phyloP scores from a whole-genome alignment of 768 basidiomycete genomes.

The Chalciporus sphaerocephalus region DNA sequence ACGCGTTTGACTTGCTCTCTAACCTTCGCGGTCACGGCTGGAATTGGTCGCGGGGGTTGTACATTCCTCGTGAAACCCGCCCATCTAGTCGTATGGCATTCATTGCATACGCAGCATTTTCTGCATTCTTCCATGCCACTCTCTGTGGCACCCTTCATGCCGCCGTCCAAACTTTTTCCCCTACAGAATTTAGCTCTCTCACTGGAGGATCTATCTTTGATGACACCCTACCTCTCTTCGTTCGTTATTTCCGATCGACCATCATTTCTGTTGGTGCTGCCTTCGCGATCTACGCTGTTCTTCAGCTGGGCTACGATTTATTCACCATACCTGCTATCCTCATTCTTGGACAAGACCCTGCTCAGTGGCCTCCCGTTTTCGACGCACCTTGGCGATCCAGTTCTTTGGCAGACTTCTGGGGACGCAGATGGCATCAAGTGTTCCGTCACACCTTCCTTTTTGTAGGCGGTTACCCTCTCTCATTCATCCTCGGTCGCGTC shows the following conservation, averaged over 20 bases:
- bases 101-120: conserved; percentile 23
- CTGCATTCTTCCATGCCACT: conserved; percentile 33
- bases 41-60: conserved; percentile 44
- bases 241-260: conserved; percentile 36
- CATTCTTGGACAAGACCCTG: conserved; percentile 27
- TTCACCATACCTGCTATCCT: conserved; percentile 21
- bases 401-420: conserved; percentile 38
- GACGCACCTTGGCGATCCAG: conserved; percentile 34
- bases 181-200: conserved; percentile 28
- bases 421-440: conserved; percentile 36
- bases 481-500: conserved; percentile 40
- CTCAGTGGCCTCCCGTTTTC: conserved; percentile 33
- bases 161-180: conserved; percentile 34
- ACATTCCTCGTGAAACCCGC: conserved; percentile 36
- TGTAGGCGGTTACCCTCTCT: conserved; percentile 29
- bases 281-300: conserved; percentile 40
- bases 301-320: conserved; percentile 35
- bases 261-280: conserved; percentile 42
- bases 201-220: conserved; percentile 32
- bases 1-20: conserved; percentile 47
- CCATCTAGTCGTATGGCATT: conserved; percentile 30
- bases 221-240: conserved; percentile 23
- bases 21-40: conserved; percentile 56
- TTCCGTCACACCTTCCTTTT: conserved; percentile 31
- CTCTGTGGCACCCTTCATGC: conserved; percentile 44